Conservation (phyloP, 208 protist species). For the Trypanosoma vivax region DNA sequence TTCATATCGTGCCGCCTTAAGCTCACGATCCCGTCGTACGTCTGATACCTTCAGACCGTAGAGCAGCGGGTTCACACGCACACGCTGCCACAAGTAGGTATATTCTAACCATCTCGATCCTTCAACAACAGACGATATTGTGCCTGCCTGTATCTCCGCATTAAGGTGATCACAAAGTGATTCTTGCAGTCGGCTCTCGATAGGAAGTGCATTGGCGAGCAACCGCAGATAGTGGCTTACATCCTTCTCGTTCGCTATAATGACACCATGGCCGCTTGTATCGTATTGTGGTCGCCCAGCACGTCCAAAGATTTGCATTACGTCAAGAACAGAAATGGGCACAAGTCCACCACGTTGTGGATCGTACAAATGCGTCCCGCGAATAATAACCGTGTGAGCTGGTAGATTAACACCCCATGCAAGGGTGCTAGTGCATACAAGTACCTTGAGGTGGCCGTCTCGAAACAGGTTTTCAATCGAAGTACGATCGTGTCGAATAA, state of each 20-base stretch:
- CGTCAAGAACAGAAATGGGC: slow-evolving; percentile 97
- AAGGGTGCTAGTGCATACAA: slow-evolving; percentile 98
- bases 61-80: slow-evolving; percentile 93
- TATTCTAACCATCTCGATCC: slow-evolving; percentile 96
- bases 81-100: slow-evolving; percentile 97
- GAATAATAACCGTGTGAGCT: slow-evolving; percentile 98
- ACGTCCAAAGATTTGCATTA: slow-evolving; percentile 99
- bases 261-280: slow-evolving; percentile 95
- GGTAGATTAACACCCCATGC: slow-evolving; percentile 99
- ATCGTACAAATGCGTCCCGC: slow-evolving; percentile 95
- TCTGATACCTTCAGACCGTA: slow-evolving; percentile 95
- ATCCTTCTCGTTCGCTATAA: slow-evolving; percentile 97
- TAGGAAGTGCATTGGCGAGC: slow-evolving; percentile 93
- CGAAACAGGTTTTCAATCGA: slow-evolving; percentile 94
- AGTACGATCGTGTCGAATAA: slow-evolving; percentile 93
- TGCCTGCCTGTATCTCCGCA: slow-evolving; percentile 97
- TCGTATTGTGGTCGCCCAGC: slow-evolving; percentile 99
- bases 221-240: slow-evolving; percentile 94
- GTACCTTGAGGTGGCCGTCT: slow-evolving; percentile 90
- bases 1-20: slow-evolving; percentile 87
- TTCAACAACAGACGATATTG: slow-evolving; percentile 94
- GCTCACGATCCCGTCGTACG: slow-evolving; percentile 86
- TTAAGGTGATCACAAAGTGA: slow-evolving; percentile 97
- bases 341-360: slow-evolving; percentile 92
- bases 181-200: slow-evolving; percentile 94